Base-by-base conservation (phyloP, 257 asterid species). In the Gynochthodes officinalis region DNA sequence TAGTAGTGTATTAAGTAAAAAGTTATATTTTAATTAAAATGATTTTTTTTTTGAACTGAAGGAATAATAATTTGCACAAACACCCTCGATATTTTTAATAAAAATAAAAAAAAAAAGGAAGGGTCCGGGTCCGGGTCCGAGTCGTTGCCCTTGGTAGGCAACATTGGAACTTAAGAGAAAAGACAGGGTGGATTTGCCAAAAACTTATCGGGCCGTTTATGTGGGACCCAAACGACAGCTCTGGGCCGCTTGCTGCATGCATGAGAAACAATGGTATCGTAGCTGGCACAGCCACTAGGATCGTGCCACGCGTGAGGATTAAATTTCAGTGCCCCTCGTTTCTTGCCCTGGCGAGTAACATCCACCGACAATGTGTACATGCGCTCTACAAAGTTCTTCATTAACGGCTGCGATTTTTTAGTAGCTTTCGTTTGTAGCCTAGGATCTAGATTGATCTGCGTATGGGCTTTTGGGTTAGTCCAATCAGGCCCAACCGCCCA, bases 361-460 rank as follows among this genome's bases (percentile, higher is more conserved):
- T 43, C 58, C 82, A 33, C 78, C 78, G 80, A 75, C 80, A 67
- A 64, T 5, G 14, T 58, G 19, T 30, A 12, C 58, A 11, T 59
- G 67, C 32, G 60, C 39, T 50, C 61, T 67, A 21, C 64, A n/a
- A 73, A 61, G 64, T 52, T 68, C 32, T 43, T 30, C 69, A 5
- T 59, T 18, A 25, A 73, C 78, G 57, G 82, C 39, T 69, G 40
- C 7, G 71, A 68, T 78, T 52, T 37, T 52, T 61, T 6, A 1
- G 4, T 63, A 16, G 4, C 7, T 23, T 6, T 15, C 18, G 33
- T 15, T 50, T 30, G 16, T 3, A 9, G 12, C 28, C 11, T 0
- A 18, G 5, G 3, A 10, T n/a, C n/a, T n/a, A n/a, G n/a, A n/a
- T n/a, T n/a, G n/a, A n/a, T n/a, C n/a, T n/a, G n/a, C n/a, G n/a